phyloP scores from a whole-genome alignment of 345 rosid species.

The Populus nigra region DNA sequence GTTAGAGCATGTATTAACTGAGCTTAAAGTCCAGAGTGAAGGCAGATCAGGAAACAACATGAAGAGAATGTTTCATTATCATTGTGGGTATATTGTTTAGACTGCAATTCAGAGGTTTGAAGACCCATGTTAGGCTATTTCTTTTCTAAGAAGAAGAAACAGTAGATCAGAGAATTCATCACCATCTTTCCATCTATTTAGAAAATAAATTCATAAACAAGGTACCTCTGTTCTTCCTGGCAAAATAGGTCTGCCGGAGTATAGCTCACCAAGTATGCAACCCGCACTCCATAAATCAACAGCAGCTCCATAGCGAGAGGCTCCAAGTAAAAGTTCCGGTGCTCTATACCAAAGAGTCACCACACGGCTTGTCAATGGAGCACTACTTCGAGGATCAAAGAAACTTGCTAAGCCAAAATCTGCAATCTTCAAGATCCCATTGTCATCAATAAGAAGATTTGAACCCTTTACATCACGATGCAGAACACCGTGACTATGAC shows the following conservation, averaged over 20 bases:
- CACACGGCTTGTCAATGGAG: constrained; percentile 83
- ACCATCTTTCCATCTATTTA: background rate
- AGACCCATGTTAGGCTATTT: background rate
- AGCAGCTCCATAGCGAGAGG: constrained; percentile 73
- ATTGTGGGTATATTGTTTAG: no score
- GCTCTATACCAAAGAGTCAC: constrained; percentile 99
- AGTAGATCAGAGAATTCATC: background rate
- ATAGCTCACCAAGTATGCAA: constrained; percentile 91
- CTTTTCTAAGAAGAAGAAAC: background rate
- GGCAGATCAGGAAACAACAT: background rate
- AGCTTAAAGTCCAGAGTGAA: background rate
- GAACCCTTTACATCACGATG: constrained; percentile 98
- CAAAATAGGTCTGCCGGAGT: constrained; percentile 76
- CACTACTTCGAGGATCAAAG: constrained; percentile 54
- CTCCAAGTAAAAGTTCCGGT: constrained; percentile 94
- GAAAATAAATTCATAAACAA: background rate
- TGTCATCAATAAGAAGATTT: constrained; percentile 80
- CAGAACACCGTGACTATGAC: constrained; percentile 75
- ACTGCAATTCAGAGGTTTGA: background rate
- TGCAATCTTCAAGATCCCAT: constrained; percentile 86
- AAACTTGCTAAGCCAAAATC: constrained; percentile 90
- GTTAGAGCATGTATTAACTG: background rate
- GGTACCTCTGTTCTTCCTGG: constrained; percentile 95
- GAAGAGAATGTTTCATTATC: background rate
- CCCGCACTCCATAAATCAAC: constrained; percentile 98